Evolutionary conservation across 129 eudicot genomes (phyloP).

Genomic region (Deinandra increscens): DNA sequence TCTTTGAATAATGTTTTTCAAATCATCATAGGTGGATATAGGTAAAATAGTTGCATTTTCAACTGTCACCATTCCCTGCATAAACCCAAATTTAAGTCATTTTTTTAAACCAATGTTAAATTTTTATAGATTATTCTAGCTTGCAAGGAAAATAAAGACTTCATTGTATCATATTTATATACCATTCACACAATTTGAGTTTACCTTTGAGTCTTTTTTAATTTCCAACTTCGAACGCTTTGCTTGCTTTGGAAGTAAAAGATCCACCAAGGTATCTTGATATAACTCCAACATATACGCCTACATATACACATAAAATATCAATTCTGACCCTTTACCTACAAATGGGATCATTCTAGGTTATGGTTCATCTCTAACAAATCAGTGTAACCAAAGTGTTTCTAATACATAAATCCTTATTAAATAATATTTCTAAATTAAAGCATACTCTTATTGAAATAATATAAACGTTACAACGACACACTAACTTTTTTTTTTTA

Average conservation of each 20-base stretch:
- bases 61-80: slow-evolving; percentile 89
- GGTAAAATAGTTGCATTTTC: slow-evolving; percentile 74
- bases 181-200: not conserved
- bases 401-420: not conserved
- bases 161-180: not conserved
- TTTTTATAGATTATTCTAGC: not conserved
- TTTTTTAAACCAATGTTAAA: not conserved
- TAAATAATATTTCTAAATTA: not conserved
- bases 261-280: slow-evolving; percentile 92
- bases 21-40: slow-evolving; percentile 75
- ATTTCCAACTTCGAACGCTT: slow-evolving; percentile 71
- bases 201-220: slow-evolving; percentile 91
- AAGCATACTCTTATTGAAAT: not conserved
- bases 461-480: too few species aligned
- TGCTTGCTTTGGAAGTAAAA: slow-evolving; percentile 70
- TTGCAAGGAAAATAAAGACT: not conserved
- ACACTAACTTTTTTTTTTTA: too few species aligned
- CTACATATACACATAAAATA: slow-evolving; percentile 37
- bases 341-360: not conserved
- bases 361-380: not conserved
- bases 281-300: slow-evolving; percentile 93
- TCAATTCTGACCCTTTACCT: not conserved
- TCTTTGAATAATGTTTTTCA: slow-evolving; percentile 66
- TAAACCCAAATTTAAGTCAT: not conserved
- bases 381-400: not conserved